A percentile compares a stretch with the other conserved stretches of the same genome.
Evolutionary conservation across 352 stramenopile genomes (phyloP).

Genomic region (Globisporangium sylvaticum): DNA sequence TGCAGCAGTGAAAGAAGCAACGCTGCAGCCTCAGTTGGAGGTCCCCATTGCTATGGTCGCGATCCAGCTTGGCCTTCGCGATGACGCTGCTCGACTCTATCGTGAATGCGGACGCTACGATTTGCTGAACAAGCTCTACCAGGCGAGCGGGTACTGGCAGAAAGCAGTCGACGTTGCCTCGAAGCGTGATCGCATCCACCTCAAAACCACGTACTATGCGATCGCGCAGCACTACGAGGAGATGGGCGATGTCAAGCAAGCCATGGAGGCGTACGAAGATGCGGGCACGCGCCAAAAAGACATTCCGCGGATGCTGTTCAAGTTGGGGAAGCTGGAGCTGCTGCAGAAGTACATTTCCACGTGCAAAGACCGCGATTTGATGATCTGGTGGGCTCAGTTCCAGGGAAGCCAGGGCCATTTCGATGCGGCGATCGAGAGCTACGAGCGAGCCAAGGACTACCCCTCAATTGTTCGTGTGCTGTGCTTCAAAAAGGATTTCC

Average conservation of each 20-base stretch:
- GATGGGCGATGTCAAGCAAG: slow-evolving; percentile 83
- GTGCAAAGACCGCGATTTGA: slow-evolving; percentile 82
- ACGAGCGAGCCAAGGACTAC: slow-evolving; percentile 85
- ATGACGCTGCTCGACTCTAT: slow-evolving; percentile 91
- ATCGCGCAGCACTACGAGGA: slow-evolving; percentile 89
- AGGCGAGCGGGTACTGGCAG: slow-evolving; percentile 89
- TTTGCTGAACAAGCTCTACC: slow-evolving; percentile 91
- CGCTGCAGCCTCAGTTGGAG: slow-evolving; percentile 68
- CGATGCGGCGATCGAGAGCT: slow-evolving; percentile 85
- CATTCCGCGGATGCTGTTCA: slow-evolving; percentile 93
- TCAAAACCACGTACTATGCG: slow-evolving; percentile 89
- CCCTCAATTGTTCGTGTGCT: slow-evolving; percentile 90
- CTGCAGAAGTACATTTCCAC: slow-evolving; percentile 89
- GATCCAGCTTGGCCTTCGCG: slow-evolving; percentile 89
- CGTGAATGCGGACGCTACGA: slow-evolving; percentile 89
- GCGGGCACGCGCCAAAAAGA: slow-evolving; percentile 88
- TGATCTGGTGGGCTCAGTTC: slow-evolving; percentile 94
- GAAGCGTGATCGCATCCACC: slow-evolving; percentile 89
- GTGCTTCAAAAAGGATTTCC: slow-evolving; percentile 89
- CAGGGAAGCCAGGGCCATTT: slow-evolving; percentile 88
- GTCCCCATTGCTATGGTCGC: slow-evolving; percentile 89
- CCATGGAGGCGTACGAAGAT: slow-evolving; percentile 91
- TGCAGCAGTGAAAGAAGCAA: slow-evolving; percentile 80
- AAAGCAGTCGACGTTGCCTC: slow-evolving; percentile 87
- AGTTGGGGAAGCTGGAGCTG: slow-evolving; percentile 82